These are phyloP conservation scores for Pleurotus platypus DNA, from an alignment of 768 basidiomycete genomes.

Conservation along the genomic window DNA sequence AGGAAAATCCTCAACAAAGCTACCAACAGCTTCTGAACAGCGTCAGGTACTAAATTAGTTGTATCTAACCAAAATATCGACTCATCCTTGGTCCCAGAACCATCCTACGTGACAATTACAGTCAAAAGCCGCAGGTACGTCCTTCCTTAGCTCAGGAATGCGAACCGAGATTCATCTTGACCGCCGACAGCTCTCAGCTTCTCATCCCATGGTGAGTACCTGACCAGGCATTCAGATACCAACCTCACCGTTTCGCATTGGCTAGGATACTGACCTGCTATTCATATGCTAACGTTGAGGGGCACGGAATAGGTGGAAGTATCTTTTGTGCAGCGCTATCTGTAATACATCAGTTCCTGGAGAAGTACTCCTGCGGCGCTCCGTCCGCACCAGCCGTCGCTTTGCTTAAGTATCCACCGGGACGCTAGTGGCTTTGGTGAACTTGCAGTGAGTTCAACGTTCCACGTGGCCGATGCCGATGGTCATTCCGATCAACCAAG, in stretches of 20 bases:
- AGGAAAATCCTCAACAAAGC: conserved; percentile 43
- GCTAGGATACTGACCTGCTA: neutral
- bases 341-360: no score
- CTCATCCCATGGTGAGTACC: neutral
- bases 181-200: neutral
- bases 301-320: neutral
- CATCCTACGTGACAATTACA: conserved; percentile 43
- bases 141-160: conserved; percentile 14
- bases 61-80: neutral
- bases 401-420: no score
- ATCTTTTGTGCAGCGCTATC: no score
- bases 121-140: conserved; percentile 57
- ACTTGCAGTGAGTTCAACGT: no score
- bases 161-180: neutral
- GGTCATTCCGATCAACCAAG: no score
- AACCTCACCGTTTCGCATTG: neutral
- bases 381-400: no score
- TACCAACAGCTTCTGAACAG: conserved; percentile 44
- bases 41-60: conserved; percentile 3
- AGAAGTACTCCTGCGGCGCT: no score
- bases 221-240: neutral
- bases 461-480: no score
- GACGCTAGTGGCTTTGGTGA: no score
- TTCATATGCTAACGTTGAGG: neutral
- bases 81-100: conserved; percentile 31